Conservation (phyloP, 1,284 basidiomycete genomes). For the Wolfiporia cocos region DNA sequence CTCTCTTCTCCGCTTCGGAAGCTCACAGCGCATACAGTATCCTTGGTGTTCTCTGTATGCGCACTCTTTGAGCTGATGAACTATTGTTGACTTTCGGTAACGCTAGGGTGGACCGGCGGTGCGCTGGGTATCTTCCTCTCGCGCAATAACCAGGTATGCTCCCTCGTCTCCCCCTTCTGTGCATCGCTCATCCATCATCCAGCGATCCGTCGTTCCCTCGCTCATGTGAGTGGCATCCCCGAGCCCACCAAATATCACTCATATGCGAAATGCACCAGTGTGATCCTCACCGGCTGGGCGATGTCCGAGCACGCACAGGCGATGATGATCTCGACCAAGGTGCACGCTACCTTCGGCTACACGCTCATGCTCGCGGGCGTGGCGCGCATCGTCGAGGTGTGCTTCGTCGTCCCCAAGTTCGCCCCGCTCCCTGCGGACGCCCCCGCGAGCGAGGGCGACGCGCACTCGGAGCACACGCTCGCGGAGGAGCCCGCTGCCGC, state of each 20-base stretch:
- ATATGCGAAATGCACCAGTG: no score
- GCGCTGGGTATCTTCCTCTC: constrained; percentile 84
- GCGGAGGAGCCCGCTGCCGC: constrained; percentile 29
- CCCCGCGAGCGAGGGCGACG: constrained; percentile 35
- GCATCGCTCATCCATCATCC: background rate
- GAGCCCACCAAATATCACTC: no score
- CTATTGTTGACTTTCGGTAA: background rate
- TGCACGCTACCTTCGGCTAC: constrained; percentile 81
- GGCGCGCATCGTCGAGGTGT: constrained; percentile 82
- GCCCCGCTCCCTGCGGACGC: constrained; percentile 19
- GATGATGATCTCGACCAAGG: constrained; percentile 79
- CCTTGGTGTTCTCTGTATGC: constrained; percentile 37
- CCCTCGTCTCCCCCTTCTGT: background rate
- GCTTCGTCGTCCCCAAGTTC: constrained; percentile 54
- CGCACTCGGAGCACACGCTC: constrained; percentile 60
- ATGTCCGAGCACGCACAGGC: constrained; percentile 91
- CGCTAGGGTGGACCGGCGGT: constrained; percentile 88
- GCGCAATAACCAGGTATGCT: constrained; percentile 64
- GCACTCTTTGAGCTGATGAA: background rate
- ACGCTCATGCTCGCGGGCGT: constrained; percentile 85
- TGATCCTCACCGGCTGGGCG: constrained; percentile 90
- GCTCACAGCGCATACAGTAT: constrained; percentile 23
- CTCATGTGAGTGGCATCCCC: constrained; percentile 72
- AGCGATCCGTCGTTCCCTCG: constrained; percentile 79
- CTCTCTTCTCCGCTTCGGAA: no score